Conservation (phyloP, 345 rosid genomes). For the Salix brachista region DNA sequence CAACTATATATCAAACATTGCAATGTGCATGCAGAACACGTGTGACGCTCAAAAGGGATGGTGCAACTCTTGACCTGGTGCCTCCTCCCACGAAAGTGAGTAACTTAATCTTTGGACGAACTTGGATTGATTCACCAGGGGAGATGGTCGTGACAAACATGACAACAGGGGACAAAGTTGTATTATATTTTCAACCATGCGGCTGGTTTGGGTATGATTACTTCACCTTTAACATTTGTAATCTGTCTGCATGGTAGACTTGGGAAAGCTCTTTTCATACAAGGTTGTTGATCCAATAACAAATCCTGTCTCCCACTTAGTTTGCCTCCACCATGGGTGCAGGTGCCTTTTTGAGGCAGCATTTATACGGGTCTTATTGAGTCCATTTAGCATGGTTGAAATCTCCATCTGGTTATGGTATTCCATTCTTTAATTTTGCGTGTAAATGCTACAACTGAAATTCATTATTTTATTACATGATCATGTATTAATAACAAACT, state of each 20-base stretch:
- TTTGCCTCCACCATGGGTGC: too few species aligned
- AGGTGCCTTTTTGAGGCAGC: neutral
- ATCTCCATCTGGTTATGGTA: neutral
- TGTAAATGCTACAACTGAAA: too few species aligned
- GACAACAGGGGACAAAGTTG: constrained; percentile 71
- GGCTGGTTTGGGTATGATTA: constrained; percentile 72
- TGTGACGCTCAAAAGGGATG: constrained; percentile 71
- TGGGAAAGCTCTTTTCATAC: neutral
- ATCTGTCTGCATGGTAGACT: neutral
- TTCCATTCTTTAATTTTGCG: neutral
- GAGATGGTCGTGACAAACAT: constrained; percentile 76
- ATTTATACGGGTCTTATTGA: neutral
- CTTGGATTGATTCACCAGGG: constrained; percentile 75
- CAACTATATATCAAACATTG: neutral
- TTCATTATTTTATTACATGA: too few species aligned
- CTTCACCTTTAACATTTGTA: neutral
- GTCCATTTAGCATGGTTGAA: neutral
- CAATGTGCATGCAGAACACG: constrained; percentile 50
- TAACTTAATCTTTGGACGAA: constrained; percentile 76
- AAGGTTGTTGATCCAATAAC: neutral
- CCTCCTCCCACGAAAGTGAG: constrained; percentile 75
- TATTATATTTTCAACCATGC: constrained; percentile 77
- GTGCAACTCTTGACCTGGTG: constrained; percentile 67
- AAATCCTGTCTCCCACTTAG: too few species aligned
- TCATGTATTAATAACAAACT: too few species aligned